Percentiles rank a stretch among this genome's conserved stretches.
Evolutionary conservation across 2,329 filamentous ascomycete genomes (phyloP).

Genomic region (Thelonectria discophora): DNA sequence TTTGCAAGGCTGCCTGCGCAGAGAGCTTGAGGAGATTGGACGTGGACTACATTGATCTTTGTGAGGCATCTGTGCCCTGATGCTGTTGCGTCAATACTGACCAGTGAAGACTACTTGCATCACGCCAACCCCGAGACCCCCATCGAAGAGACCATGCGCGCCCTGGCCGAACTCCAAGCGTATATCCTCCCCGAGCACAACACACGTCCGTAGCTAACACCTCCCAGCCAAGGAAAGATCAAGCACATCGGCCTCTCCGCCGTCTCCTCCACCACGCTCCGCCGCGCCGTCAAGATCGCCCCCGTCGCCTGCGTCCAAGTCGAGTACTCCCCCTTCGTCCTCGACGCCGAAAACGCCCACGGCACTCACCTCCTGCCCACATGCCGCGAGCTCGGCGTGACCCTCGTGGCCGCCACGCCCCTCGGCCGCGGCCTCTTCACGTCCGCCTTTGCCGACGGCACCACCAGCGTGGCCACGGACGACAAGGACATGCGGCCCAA

Average conservation of each 20-base stretch:
- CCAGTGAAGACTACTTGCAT: constrained; percentile 52
- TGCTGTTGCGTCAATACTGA: not conserved
- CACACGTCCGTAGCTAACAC: not conserved
- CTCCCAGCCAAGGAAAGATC: constrained; percentile 59
- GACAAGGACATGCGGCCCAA: constrained; percentile 13
- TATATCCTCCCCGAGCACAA: constrained; percentile 9
- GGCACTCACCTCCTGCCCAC: constrained; percentile 59
- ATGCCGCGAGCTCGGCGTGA: constrained; percentile 65
- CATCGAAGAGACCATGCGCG: constrained; percentile 57
- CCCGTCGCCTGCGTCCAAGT: constrained; percentile 62
- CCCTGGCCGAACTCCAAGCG: constrained; percentile 54
- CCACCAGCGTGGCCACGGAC: constrained; percentile 46
- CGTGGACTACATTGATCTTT: constrained; percentile 61
- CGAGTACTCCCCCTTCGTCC: constrained; percentile 62
- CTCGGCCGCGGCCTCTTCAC: constrained; percentile 67
- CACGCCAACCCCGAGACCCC: constrained; percentile 54
- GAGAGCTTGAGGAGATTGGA: constrained; percentile 49
- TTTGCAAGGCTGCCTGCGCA: constrained; percentile 33
- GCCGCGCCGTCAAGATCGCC: constrained; percentile 59
- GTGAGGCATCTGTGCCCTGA: not conserved
- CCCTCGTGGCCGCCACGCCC: constrained; percentile 66
- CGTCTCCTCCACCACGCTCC: constrained; percentile 55
- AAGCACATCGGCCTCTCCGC: constrained; percentile 62
- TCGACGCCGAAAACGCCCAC: constrained; percentile 64
- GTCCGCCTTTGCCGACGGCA: constrained; percentile 56